These are phyloP conservation scores for Ascobolus immersus DNA, from an alignment of 495 filamentous ascomycete species.

Conservation along the genomic window DNA sequence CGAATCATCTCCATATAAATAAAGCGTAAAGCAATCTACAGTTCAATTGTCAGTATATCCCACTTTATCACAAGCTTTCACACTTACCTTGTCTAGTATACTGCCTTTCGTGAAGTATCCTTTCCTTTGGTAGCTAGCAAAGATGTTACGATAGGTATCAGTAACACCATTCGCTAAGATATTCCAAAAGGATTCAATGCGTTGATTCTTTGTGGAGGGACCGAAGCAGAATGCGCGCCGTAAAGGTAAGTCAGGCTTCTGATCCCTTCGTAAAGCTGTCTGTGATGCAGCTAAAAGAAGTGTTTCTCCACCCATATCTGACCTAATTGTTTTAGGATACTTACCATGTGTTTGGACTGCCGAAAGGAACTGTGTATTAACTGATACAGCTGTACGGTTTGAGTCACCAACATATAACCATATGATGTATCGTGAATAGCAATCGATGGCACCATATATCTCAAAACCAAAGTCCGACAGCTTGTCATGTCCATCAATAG, in stretches of 20 bases:
- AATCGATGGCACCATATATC: slow-evolving; percentile 7
- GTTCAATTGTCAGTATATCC: too few relatives aligned
- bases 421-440: slow-evolving; percentile 2
- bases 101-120: not conserved
- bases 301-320: slow-evolving; percentile 2
- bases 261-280: not conserved
- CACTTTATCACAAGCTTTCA: too few relatives aligned
- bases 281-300: not conserved
- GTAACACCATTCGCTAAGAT: not conserved
- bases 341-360: not conserved
- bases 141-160: too few relatives aligned
- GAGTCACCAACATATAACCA: slow-evolving; percentile 4
- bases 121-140: not conserved
- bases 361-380: slow-evolving; percentile 4
- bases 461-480: slow-evolving; percentile 5
- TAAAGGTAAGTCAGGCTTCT: not conserved
- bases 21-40: not conserved
- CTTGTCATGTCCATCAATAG: slow-evolving; percentile 5
- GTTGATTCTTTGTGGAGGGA: slow-evolving; percentile 1
- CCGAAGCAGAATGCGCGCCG: not conserved
- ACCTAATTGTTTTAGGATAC: slow-evolving; percentile 1
- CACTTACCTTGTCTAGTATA: too few relatives aligned
- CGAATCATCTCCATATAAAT: not conserved
- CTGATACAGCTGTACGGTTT: not conserved
- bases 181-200: not conserved